These are phyloP conservation scores for Plasmodium fragile DNA, from an alignment of 169 alveolate genomes.

Conservation along the genomic window DNA sequence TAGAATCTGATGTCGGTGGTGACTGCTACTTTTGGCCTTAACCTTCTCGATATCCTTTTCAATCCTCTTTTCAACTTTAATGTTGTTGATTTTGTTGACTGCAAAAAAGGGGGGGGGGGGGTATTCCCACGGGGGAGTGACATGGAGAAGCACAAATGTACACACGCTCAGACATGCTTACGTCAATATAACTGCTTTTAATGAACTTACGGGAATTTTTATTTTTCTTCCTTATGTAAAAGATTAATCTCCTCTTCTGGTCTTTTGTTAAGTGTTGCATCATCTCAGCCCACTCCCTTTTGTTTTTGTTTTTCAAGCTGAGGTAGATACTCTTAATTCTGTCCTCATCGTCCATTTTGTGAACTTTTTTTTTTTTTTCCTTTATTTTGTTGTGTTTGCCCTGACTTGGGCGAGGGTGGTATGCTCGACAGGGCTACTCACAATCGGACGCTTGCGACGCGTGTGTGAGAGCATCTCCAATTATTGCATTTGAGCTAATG, in stretches of 20 bases:
- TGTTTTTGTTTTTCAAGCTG: slow-evolving; percentile 58
- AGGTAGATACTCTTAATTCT: slow-evolving; percentile 60
- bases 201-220: slow-evolving; percentile 69
- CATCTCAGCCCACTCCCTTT: slow-evolving; percentile 72
- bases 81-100: slow-evolving; percentile 70
- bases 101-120: background rate
- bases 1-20: slow-evolving; percentile 19
- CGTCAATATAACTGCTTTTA: background rate
- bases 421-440: background rate
- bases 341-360: slow-evolving; percentile 68
- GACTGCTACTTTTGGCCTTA: slow-evolving; percentile 17
- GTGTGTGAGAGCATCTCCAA: background rate
- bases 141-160: background rate
- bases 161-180: background rate
- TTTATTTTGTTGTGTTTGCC: background rate
- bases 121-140: background rate
- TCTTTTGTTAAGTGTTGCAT: slow-evolving; percentile 72
- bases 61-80: slow-evolving; percentile 55
- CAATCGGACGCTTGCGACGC: background rate
- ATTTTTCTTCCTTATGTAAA: slow-evolving; percentile 65
- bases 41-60: slow-evolving; percentile 42
- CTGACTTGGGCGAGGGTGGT: background rate
- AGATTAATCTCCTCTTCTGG: slow-evolving; percentile 61
- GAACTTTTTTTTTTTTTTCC: background rate
- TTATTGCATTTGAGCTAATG: background rate